A percentile compares a stretch with the other conserved stretches of the same genome.
Evolutionary conservation across 768 basidiomycete species (phyloP).

Genomic region (Sarcodon aspratus): DNA sequence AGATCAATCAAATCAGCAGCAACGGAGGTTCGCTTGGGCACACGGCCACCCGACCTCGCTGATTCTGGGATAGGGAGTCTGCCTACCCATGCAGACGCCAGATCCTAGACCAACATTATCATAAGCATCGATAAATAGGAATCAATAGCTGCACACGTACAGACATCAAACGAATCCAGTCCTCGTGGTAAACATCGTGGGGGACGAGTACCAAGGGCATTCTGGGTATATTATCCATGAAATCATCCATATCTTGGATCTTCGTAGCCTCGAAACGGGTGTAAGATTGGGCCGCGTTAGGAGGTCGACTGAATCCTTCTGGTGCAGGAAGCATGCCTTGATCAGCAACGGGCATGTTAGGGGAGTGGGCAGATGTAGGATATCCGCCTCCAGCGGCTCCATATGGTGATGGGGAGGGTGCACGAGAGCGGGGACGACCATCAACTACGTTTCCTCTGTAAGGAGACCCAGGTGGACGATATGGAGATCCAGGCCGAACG

Average conservation of each 20-base stretch:
- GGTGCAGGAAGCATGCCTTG: conserved; percentile 31
- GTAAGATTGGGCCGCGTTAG: conserved; percentile 57
- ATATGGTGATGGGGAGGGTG: conserved; percentile 6
- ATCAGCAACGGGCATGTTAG: neutral
- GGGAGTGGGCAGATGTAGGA: neutral
- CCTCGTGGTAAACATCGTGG: conserved; percentile 69
- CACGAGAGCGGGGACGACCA: conserved; percentile 2
- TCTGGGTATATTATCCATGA: conserved; percentile 52
- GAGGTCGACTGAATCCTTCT: conserved; percentile 64
- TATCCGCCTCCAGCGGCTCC: conserved; percentile 4
- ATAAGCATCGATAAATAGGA: neutral
- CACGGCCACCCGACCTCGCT: conserved; percentile 27
- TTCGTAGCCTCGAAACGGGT: conserved; percentile 60
- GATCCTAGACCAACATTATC: conserved; percentile 34
- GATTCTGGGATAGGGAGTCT: conserved; percentile 53
- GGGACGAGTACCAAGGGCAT: conserved; percentile 64
- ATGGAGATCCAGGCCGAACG: conserved; percentile 8
- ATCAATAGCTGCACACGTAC: conserved; percentile 25
- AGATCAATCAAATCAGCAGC: conserved; percentile 64
- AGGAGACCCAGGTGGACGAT: neutral
- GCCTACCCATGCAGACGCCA: conserved; percentile 69
- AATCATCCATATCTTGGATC: conserved; percentile 68
- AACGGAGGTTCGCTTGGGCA: conserved; percentile 47
- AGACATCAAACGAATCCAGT: conserved; percentile 74
- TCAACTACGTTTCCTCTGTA: neutral